Evolutionary conservation across 2,329 filamentous ascomycete species (phyloP).

Genomic region (Neofusicoccum umdonicola): DNA sequence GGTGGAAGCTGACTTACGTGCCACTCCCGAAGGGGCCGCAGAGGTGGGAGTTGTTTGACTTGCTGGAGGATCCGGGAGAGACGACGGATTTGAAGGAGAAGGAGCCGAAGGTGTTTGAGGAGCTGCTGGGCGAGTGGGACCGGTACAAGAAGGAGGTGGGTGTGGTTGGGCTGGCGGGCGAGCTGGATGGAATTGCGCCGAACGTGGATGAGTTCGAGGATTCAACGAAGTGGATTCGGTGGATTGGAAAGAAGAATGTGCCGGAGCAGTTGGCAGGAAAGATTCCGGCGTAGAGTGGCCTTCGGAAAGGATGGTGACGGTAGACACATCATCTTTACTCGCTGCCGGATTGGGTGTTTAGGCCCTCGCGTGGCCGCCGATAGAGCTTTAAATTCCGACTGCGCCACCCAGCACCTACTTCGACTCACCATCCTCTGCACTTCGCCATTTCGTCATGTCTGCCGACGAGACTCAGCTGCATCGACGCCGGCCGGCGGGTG

Average conservation of each 20-base stretch:
- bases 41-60: conserved; percentile 15
- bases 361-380: too few species aligned
- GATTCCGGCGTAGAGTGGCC: not conserved
- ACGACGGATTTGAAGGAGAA: conserved; percentile 5
- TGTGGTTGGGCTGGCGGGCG: conserved; percentile 8
- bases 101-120: not conserved
- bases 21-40: conserved; percentile 11
- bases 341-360: too few species aligned
- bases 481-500: too few species aligned
- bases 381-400: too few species aligned
- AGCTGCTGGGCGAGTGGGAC: conserved; percentile 9
- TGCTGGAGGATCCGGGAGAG: conserved; percentile 12
- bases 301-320: too few species aligned
- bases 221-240: conserved; percentile 8
- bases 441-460: too few species aligned
- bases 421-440: too few species aligned
- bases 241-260: conserved; percentile 13
- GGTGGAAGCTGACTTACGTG: conserved; percentile 14
- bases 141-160: conserved; percentile 19
- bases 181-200: not conserved
- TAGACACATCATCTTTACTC: too few species aligned
- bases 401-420: too few species aligned
- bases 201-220: conserved; percentile 13
- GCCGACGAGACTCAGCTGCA: too few species aligned
- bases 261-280: not conserved